Base-by-base conservation (phyloP, 345 rosid species). In the Alliaria petiolata region DNA sequence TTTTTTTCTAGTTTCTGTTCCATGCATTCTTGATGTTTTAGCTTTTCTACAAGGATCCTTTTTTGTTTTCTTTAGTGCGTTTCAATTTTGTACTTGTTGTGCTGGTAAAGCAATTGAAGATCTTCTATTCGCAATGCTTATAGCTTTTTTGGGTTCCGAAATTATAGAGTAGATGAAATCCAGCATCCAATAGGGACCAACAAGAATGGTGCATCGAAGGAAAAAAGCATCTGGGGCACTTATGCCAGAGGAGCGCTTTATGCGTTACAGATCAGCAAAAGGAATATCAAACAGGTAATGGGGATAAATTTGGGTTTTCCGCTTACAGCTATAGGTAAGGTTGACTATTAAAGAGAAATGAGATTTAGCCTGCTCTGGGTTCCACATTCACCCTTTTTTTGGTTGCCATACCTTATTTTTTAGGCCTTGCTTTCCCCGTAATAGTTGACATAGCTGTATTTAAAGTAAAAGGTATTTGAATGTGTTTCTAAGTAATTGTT, bases 181-280 rank as follows among this genome's bases (percentile, higher is more conserved):
- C 92, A 83, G 77, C 81, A 50, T 17, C 86, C 93, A 66, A 72
- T 61, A 52, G 69, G 52, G 16, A 52, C 72, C 43, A 76, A 74
- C 40, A 80, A 76, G 69, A 79, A 70, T 46, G 70, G 70, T 31
- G 70, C 67, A 53, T 42, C 62, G 15, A 56, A 67, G 69, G 89
- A 85, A 71, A 83, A 82, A 52, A 69, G 81, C 72, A 34, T 68
- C 26, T 93, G 98, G 98, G 98, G 97, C 55, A 78, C 81, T 79
- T 93, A 90, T 79, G 96, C 95, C 12, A 86, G 92, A 80, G 97
- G 97, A 73, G 98, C 97, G 1, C 68, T 84, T 56, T 89, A 83
- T 85, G 96, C 97, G 5, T 78, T 93, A 50, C 89, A 84, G 81
- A 84, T 70, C 51, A 82, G 80, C 66, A 89, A 89, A 53, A 75